These are phyloP conservation scores for Hevea brasiliensis DNA, from an alignment of 345 rosid species.

Conservation along the genomic window DNA sequence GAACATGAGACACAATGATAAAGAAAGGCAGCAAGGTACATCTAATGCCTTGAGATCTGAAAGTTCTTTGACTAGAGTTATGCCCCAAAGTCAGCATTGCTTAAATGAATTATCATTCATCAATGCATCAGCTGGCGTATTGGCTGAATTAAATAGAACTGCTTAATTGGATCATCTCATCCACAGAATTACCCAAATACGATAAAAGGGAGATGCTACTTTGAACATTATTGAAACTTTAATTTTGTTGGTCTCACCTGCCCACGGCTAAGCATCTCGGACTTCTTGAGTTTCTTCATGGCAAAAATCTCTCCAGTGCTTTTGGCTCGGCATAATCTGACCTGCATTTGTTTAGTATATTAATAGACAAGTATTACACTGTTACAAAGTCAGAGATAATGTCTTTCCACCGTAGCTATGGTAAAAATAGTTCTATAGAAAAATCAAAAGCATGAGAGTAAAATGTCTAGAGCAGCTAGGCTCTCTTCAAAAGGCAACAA, in stretches of 20 bases:
- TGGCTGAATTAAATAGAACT: background rate
- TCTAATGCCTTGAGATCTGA: background rate
- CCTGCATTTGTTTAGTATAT: slow-evolving; percentile 44
- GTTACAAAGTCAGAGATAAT: background rate
- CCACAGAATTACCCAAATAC: background rate
- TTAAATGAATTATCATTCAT: background rate
- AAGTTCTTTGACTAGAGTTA: no score
- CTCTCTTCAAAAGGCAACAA: slow-evolving; percentile 1
- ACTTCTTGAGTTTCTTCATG: slow-evolving; percentile 94
- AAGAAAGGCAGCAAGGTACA: background rate
- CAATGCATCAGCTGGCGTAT: background rate
- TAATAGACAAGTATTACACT: background rate
- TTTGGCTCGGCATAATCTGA: slow-evolving; percentile 86
- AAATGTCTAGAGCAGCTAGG: background rate
- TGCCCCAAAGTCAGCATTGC: background rate
- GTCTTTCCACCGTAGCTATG: background rate
- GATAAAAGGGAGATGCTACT: background rate
- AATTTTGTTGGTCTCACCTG: slow-evolving; percentile 51
- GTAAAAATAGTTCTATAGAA: background rate
- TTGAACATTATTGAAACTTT: background rate
- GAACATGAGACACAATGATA: background rate
- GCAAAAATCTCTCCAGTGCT: slow-evolving; percentile 82
- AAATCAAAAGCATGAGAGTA: background rate
- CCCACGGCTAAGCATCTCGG: slow-evolving; percentile 99
- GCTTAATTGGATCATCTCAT: background rate